Base-by-base conservation (phyloP, 2,329 filamentous ascomycete genomes). In the Malbranchea zuffiana region DNA sequence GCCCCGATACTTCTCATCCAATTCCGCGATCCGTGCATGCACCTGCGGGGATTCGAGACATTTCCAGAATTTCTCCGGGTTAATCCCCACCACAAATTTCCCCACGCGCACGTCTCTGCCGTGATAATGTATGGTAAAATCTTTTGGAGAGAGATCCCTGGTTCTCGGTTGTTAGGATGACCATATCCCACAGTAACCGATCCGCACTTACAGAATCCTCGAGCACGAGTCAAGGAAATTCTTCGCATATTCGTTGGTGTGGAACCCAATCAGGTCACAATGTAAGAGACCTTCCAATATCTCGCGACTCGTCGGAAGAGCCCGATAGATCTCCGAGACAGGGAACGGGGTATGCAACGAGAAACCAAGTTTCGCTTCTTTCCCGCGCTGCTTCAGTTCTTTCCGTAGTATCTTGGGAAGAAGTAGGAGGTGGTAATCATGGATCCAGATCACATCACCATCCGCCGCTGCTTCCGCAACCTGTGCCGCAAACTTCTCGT, bases 151-250 rank as follows among this genome's bases (percentile, higher is more conserved):
- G 95, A 84, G 48, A 95, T 93, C 24, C 87, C 88, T 44, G 17
- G 94, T 84, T 52, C 88, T 32, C 23, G 6, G n/a, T 25, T 18
- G 4, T 19, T n/a, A n/a, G n/a, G n/a, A n/a, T n/a, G n/a, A n/a
- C n/a, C 16, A n/a, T 13, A 10, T 6, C 17, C 21, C 3, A 16
- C 11, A 11, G 16, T 3, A 6, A 21, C 19, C 16, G 11, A 17
- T 12, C 10, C 18, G 34, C 15, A 60, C 71, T 59, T 66, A 80
- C 7, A 95, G 70, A 32, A 95, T 81, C 18, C 87, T 76, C 1
- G 84, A 90, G 61, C 87, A 95, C 62, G 86, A 95, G 47, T 85
- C 93, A 23, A 84, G 77, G 57, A 96, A 96, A 59, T 96, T 88
- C 16, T 86, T 77, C 8, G 86, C 88, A 61, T 94, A 96, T 59